Conservation (phyloP, 331 rosid species). For the Pyracantha coccinea region DNA sequence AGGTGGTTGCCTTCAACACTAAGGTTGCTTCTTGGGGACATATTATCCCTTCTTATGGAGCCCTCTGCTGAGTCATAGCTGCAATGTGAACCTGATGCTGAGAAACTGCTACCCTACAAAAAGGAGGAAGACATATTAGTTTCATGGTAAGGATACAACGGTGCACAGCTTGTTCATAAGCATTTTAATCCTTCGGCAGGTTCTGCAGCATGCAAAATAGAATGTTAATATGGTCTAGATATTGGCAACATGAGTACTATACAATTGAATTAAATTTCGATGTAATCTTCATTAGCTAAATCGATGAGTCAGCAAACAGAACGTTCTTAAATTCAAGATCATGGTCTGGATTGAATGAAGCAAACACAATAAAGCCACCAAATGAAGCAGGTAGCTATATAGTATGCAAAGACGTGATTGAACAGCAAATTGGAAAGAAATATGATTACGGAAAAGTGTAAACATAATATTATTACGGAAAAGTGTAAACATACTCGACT, state of each 20-base stretch:
- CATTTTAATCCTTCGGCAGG: neutral
- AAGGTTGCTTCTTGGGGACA: conserved; percentile 20
- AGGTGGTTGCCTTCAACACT: conserved; percentile 15
- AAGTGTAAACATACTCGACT: conserved; percentile 32
- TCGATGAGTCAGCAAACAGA: neutral
- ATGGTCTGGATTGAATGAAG: neutral
- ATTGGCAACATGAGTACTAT: neutral
- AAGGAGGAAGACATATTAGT: conserved; percentile 15
- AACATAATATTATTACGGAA: conserved; percentile 3
- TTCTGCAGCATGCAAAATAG: neutral
- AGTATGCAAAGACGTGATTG: neutral
- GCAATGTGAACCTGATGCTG: conserved; percentile 34
- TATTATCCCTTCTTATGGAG: conserved; percentile 19
- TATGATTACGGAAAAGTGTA: neutral
- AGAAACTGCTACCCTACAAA: conserved; percentile 56
- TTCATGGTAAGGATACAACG: conserved; percentile 10
- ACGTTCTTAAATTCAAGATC: neutral
- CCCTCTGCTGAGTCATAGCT: conserved; percentile 35
- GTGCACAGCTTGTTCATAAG: conserved; percentile 4
- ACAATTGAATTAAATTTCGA: too few relatives aligned
- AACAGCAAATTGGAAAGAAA: neutral
- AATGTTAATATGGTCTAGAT: neutral
- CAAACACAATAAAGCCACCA: neutral
- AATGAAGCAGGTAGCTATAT: neutral
- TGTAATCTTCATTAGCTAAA: neutral